Evolutionary conservation across 1,284 basidiomycete genomes (phyloP).

Genomic region (Gomphus bonarii): DNA sequence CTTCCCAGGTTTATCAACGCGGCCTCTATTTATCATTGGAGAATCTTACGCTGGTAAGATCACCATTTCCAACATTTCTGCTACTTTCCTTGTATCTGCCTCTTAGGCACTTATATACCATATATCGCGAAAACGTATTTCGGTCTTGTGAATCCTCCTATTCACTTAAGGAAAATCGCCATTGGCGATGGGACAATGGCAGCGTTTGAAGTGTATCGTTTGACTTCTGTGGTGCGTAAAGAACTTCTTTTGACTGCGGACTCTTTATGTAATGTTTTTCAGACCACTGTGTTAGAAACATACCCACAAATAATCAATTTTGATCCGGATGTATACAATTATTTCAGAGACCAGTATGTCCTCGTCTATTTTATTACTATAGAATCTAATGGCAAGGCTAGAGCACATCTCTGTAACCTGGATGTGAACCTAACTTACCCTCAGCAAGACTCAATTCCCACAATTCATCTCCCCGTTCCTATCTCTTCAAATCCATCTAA

Average conservation of each 20-base stretch:
- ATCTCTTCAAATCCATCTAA: not conserved
- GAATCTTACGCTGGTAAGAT: slow-evolving; percentile 34
- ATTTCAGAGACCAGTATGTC: slow-evolving; percentile 41
- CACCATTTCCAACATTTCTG: slow-evolving; percentile 25
- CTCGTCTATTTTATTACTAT: slow-evolving; percentile 17
- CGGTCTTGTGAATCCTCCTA: slow-evolving; percentile 48
- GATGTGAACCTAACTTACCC: slow-evolving; percentile 64
- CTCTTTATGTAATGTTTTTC: not conserved
- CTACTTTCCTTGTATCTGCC: not conserved
- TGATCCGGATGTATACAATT: slow-evolving; percentile 50
- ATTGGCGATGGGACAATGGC: slow-evolving; percentile 60
- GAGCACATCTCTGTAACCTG: slow-evolving; percentile 51
- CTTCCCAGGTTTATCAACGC: slow-evolving; percentile 22
- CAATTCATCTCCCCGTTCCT: slow-evolving; percentile 16
- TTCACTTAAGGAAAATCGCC: slow-evolving; percentile 38
- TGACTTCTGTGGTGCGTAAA: slow-evolving; percentile 41
- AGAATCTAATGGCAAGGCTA: slow-evolving; percentile 18
- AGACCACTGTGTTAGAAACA: slow-evolving; percentile 53
- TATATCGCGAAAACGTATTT: slow-evolving; percentile 66
- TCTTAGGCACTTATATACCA: slow-evolving; percentile 23
- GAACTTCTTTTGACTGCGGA: not conserved
- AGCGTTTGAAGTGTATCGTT: slow-evolving; percentile 34
- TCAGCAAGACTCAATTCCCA: slow-evolving; percentile 44
- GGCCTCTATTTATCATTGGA: slow-evolving; percentile 23
- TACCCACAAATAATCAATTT: slow-evolving; percentile 67